Evolutionary conservation across 306 rosid species (phyloP), one percentile per base, ranked within the genome.

Genomic region (Vigna angularis): DNA sequence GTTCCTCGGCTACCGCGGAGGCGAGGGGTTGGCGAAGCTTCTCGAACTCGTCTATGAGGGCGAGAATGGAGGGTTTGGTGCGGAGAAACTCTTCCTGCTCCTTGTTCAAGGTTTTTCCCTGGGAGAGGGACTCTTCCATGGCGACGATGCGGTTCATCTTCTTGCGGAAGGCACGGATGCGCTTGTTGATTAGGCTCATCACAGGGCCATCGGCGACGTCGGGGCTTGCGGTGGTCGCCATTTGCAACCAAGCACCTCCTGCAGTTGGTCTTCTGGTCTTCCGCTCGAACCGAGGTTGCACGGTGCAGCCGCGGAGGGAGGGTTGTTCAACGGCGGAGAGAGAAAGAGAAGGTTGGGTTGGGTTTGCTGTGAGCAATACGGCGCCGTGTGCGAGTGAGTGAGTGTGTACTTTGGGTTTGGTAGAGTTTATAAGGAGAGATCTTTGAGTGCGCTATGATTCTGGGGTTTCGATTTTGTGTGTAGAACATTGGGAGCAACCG

Each of bases 11-110:
- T 55, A 93, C 66, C 34, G 99, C 98, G 0, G 71, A 66, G 1
- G 94, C 32, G 62, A 96, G 90, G 12, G 99, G 99, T 34, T 86
- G 94, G 1, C 96, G 97, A 17, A 96, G 94, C 88, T 96, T 96
- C 82, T 96, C 99, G 57, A 96, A 86, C 77, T 96, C 99, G 32
- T 96, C 99, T 82, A 96, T 90, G 40, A 76, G 88, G 0, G 75
- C 87, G 11, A 56, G 0, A 40, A 93, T 86, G 15, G 83, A 70
- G 68, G 99, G 83, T 55, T 96, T 96, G 10, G 99, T 88, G 66
- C 96, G 94, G 32, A 96, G 96, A 52, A 90, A 88, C 6, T 91
- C 97, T 42, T 91, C 89, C 61, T 96, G 99, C 32, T 96, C 99
- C 57, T 87, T 91, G 88, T 91, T 93, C 68, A 96, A 83, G 2